Evolutionary conservation across 2,329 filamentous ascomycete genomes (phyloP), one percentile per base, ranked within the genome.

Genomic region (Nigrospora oryzae): DNA sequence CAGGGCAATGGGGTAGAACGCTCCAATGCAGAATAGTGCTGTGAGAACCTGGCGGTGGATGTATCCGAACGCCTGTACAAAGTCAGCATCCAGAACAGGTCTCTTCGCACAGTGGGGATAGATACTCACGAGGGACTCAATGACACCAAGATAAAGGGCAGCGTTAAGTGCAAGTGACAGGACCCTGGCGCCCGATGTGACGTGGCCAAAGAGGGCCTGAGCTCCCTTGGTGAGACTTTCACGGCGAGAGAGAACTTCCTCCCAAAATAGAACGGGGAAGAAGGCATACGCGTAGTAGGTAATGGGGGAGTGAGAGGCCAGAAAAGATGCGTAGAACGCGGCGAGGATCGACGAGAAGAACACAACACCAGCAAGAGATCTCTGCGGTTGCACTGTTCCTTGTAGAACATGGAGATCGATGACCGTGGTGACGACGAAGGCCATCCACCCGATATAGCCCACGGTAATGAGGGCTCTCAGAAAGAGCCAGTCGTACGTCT

Each of bases 401-500:
- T 89, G 82, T 23, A 97, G 70, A 42, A 98, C 88, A 63, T 95
- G 89, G 43, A 90, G 69, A 59, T 95, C 86, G 49, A 97, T 75
- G 40, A 97, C 89, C 0, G 85, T 94, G 1, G 89, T 93, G 42
- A 95, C 70, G 2, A 90, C 89, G 63, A 90, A 98, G 1, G 86
- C 84, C 59, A 97, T 94, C 91, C 91, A 98, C 16, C 93, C 93
- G 8, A 97, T 68, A 58, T 97, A 98, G 15, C 93, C 93, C 12
- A 86, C 61, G 2, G 93, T 96, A 48, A 98, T 85, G 41, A 98
- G 73, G 2, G 88, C 85, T 48, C 93, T 78, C 33, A 98, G 69
- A 66, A 98, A 98, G 3, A 98, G 74, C 93, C 93, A 98, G 67
- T 98, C 93, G 57, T 98, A 98, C 0, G 90, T 98, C 64, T 98